Conservation (phyloP, 2,329 filamentous ascomycete species). For the Exophiala sp. region DNA sequence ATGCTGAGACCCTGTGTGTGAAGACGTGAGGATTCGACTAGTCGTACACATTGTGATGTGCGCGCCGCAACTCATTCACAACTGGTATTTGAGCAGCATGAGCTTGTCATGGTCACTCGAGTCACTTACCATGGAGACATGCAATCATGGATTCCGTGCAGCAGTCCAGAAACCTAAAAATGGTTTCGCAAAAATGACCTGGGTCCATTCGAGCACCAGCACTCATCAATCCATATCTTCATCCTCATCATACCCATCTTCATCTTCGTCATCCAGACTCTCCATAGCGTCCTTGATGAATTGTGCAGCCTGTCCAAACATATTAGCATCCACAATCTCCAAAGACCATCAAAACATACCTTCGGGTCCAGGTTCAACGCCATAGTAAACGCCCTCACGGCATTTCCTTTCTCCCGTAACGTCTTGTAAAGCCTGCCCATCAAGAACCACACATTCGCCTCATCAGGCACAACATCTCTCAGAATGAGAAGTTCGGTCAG, state of each 20-base stretch:
- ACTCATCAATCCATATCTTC: slow-evolving; percentile 49
- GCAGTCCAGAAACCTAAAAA: no score
- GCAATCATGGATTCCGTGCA: no score
- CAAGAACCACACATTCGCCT: slow-evolving; percentile 93
- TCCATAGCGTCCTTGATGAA: slow-evolving; percentile 98
- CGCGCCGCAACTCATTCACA: no score
- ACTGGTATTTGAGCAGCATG: no score
- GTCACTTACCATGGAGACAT: no score
- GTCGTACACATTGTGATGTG: no score
- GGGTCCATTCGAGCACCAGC: no score
- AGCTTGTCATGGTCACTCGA: no score
- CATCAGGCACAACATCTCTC: slow-evolving; percentile 87
- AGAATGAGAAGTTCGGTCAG: slow-evolving; percentile 80
- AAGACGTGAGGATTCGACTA: no score
- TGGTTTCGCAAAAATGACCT: no score
- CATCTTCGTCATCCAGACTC: slow-evolving; percentile 73
- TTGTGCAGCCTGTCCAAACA: slow-evolving; percentile 66
- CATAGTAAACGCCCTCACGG: slow-evolving; percentile 92
- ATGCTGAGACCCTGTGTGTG: no score
- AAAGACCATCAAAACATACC: slow-evolving; percentile 52
- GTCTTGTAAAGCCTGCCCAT: slow-evolving; percentile 67
- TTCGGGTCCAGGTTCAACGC: slow-evolving; percentile 95
- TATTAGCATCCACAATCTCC: slow-evolving; percentile 15
- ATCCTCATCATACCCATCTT: slow-evolving; percentile 59
- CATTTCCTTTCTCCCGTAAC: slow-evolving; percentile 60